Evolutionary conservation across 2,329 filamentous ascomycete species (phyloP).

Genomic region (Metarhizium robertsii): DNA sequence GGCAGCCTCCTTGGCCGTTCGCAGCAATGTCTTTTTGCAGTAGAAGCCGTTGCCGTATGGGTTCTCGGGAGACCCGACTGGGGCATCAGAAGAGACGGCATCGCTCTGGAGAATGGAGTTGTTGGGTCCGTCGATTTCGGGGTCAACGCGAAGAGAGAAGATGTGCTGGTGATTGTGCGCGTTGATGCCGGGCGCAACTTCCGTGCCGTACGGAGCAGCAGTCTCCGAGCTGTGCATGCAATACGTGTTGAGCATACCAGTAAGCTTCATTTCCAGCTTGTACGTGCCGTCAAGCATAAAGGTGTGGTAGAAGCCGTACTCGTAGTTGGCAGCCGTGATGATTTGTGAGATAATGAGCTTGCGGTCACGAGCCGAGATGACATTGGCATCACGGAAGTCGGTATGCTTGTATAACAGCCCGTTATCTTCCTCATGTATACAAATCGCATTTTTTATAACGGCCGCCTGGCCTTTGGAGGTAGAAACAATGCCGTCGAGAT

Average conservation of each 20-base stretch:
- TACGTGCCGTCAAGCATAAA: conserved; percentile 56
- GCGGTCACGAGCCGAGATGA: conserved; percentile 47
- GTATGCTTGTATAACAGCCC: conserved; percentile 58
- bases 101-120: conserved; percentile 65
- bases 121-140: conserved; percentile 50
- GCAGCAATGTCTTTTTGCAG: conserved; percentile 17
- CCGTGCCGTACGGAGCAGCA: conserved; percentile 43
- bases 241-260: conserved; percentile 34
- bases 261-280: conserved; percentile 44
- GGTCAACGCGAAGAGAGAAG: conserved; percentile 58
- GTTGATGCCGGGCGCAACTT: conserved; percentile 53
- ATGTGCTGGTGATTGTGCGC: conserved; percentile 65
- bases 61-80: conserved; percentile 59
- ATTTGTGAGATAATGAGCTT: conserved; percentile 55
- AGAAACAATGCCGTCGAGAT: conserved; percentile 28
- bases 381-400: conserved; percentile 50
- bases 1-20: conserved; percentile 13
- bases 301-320: conserved; percentile 37
- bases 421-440: conserved; percentile 30
- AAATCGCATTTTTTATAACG: conserved; percentile 49
- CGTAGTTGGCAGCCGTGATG: conserved; percentile 58
- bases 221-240: conserved; percentile 29
- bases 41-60: conserved; percentile 67
- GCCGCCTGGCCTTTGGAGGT: conserved; percentile 44
- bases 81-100: conserved; percentile 49